phyloP scores from a whole-genome alignment of 2,329 filamentous ascomycete genomes.

The Madurella mycetomatis region DNA sequence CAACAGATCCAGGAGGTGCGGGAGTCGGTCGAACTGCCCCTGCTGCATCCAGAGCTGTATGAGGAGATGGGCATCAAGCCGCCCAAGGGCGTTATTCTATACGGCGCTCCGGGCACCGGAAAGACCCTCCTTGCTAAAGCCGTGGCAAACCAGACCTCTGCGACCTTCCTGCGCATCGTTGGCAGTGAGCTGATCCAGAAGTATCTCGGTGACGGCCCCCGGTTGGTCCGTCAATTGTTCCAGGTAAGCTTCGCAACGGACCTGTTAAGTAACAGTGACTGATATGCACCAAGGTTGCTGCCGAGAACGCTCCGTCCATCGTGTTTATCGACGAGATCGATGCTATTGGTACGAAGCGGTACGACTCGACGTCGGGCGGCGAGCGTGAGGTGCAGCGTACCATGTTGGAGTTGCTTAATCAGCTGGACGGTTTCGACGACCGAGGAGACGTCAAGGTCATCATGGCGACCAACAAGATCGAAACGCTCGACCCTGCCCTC shows the following conservation, averaged over 20 bases:
- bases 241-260: conserved; percentile 46
- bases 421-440: conserved; percentile 97
- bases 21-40: conserved; percentile 91
- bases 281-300: conserved; percentile 62
- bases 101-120: conserved; percentile 93
- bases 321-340: conserved; percentile 99
- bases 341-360: conserved; percentile 97
- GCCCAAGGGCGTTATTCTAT: conserved; percentile 98
- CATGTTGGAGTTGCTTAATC: conserved; percentile 97
- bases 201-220: conserved; percentile 92
- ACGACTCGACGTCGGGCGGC: conserved; percentile 94
- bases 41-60: conserved; percentile 94
- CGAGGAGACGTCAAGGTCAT: conserved; percentile 98
- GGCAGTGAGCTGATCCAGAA: conserved; percentile 98
- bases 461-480: conserved; percentile 99
- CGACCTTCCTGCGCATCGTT: conserved; percentile 95
- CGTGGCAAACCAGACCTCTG: conserved; percentile 97
- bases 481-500: conserved; percentile 89
- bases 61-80: conserved; percentile 99
- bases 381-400: conserved; percentile 97
- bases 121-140: conserved; percentile 96
- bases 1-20: conserved; percentile 95
- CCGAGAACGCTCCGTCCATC: conserved; percentile 92
- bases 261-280: conserved; percentile 13
- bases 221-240: conserved; percentile 93